Evolutionary conservation across 2,329 filamentous ascomycete species (phyloP).

Genomic region (Plenodomus biglobosus): DNA sequence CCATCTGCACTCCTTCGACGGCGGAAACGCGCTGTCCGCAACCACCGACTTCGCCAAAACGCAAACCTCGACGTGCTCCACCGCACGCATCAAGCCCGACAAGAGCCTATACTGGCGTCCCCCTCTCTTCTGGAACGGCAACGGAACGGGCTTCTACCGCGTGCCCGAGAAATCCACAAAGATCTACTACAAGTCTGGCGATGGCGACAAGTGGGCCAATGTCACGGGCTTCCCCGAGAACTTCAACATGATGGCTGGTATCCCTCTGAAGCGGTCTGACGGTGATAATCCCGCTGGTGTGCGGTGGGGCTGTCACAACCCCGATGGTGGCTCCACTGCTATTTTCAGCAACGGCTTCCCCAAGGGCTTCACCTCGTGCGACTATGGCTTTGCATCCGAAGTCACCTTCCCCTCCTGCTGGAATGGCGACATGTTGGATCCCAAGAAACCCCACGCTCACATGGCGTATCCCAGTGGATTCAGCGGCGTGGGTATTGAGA

Average conservation of each 20-base stretch:
- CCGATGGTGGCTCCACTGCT: conserved; percentile 23
- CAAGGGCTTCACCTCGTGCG: conserved; percentile 42
- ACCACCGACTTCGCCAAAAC: conserved; percentile 31
- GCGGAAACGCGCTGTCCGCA: conserved; percentile 37
- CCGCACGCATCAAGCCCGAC: conserved; percentile 42
- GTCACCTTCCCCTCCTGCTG: conserved; percentile 44
- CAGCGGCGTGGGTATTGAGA: conserved; percentile 32
- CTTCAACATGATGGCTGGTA: conserved; percentile 44
- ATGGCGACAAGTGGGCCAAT: conserved; percentile 37
- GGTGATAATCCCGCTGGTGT: conserved; percentile 34
- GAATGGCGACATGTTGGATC: conserved; percentile 40
- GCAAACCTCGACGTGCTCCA: conserved; percentile 38
- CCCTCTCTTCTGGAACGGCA: conserved; percentile 42
- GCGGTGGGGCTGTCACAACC: conserved; percentile 37
- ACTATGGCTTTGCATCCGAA: conserved; percentile 39
- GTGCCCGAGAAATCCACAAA: conserved; percentile 41
- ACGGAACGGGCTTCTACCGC: conserved; percentile 39
- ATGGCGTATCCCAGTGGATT: conserved; percentile 44
- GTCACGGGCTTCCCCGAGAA: conserved; percentile 41
- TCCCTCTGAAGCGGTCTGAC: conserved; percentile 33
- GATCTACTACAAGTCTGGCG: conserved; percentile 45
- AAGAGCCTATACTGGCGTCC: conserved; percentile 46
- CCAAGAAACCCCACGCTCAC: conserved; percentile 36
- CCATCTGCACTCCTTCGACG: conserved; percentile 45
- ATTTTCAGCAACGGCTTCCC: conserved; percentile 40